phyloP scores from a whole-genome alignment of 2,329 filamentous ascomycete genomes.

The Samsoniella hepiali region DNA sequence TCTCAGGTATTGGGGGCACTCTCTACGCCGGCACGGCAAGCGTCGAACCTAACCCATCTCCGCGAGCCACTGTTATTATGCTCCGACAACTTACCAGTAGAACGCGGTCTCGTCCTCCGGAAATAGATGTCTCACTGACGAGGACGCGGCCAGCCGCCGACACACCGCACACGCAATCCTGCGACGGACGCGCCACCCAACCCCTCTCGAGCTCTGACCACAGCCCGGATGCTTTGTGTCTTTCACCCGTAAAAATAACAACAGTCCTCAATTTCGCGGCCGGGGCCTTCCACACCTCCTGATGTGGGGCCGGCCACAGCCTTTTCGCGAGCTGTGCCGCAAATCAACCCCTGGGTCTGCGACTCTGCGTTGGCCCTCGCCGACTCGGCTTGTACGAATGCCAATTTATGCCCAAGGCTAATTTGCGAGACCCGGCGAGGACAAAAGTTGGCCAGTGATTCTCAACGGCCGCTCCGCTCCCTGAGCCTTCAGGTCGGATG shows the following conservation, averaged over 20 bases:
- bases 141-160: constrained; percentile 1
- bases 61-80: neutral
- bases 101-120: constrained; percentile 4
- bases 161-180: neutral
- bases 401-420: neutral
- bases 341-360: too few relatives aligned
- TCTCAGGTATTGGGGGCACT: neutral
- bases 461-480: constrained; percentile 6
- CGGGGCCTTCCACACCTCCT: constrained; percentile 10
- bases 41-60: neutral
- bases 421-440: constrained; percentile 1
- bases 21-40: neutral
- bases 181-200: constrained; percentile 5
- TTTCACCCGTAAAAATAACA: neutral
- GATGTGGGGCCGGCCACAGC: constrained; percentile 13
- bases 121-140: constrained; percentile 7
- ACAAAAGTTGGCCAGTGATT: neutral
- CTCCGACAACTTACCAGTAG: neutral
- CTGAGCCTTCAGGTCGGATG: neutral
- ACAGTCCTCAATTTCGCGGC: constrained; percentile 10
- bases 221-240: neutral
- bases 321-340: neutral
- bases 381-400: constrained; percentile 4
- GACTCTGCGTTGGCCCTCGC: neutral
- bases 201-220: constrained; percentile 1